Base-by-base conservation (phyloP, 1,284 basidiomycete genomes). In the Stereum hirsutum region DNA sequence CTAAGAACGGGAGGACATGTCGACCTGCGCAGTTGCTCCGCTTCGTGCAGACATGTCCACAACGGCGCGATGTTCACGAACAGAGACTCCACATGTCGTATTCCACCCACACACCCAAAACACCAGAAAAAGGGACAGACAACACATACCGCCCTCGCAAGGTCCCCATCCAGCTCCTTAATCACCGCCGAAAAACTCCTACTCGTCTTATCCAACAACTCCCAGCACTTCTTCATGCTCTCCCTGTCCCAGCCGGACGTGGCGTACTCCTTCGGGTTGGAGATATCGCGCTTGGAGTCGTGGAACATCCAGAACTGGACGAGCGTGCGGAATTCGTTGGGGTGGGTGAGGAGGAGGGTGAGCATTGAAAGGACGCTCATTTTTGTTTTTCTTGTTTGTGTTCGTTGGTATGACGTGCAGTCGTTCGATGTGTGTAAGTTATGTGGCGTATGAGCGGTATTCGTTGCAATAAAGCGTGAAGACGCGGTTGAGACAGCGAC, bases 101-200 rank as follows among this genome's bases (percentile, higher is more conserved):
- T n/a, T n/a, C n/a, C n/a, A n/a, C n/a, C n/a, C n/a, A n/a, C n/a
- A n/a, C n/a, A n/a, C n/a, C n/a, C n/a, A n/a, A n/a, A n/a, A n/a
- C n/a, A n/a, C n/a, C 15, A 19, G 31, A 21, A 21, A 27, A 39
- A 30, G 15, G 36, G 30, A 23, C 26, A 7, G 7, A n/a, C 24
- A 12, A 17, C 20, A 80, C 89, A 66, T 56, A 94, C 93, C 37
- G 88, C 87, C 47, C 95, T 72, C 4, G 92, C 90, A 46, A 99
- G 69, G 58, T 98, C 95, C 2, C 93, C 95, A 40, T 99, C 93
- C 10, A 99, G 70, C 66, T 98, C 91, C 66, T 96, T 97, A 60
- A 98, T 94, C 52, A 99, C 95, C 6, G 89, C 82, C 3, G 92
- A 74, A 54, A 97, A 99, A 63, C 85, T 91, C 47, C 94, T 69